Percentiles rank a stretch among this genome's conserved stretches.
These are phyloP conservation scores for Aspergillus funiculosus DNA, from an alignment of 495 filamentous ascomycete species.

Conservation along the genomic window DNA sequence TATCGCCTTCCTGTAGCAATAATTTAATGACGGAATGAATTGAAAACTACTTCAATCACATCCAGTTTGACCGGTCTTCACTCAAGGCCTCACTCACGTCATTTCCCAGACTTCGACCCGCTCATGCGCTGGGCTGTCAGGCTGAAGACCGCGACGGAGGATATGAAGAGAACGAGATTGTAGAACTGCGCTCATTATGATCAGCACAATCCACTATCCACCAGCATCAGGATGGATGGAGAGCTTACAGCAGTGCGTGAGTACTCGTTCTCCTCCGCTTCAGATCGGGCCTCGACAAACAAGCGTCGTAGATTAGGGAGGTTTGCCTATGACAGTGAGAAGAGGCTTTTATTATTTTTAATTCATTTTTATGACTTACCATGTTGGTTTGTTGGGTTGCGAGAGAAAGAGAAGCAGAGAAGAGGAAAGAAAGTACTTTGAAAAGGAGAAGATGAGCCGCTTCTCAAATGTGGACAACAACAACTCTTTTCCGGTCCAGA, in stretches of 20 bases:
- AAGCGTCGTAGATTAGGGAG: conserved; percentile 92
- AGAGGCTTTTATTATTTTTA: not conserved
- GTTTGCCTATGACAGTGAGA: conserved; percentile 53
- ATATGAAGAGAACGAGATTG: conserved; percentile 92
- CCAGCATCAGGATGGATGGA: not conserved
- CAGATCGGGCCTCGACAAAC: conserved; percentile 91
- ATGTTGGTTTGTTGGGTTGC: conserved; percentile 4
- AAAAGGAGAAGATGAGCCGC: conserved; percentile 22
- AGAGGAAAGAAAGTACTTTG: conserved; percentile 1
- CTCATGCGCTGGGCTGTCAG: conserved; percentile 75
- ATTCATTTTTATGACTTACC: conserved; percentile 9
- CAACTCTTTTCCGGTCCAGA: conserved; percentile 10
- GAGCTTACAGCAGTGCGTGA: conserved; percentile 75
- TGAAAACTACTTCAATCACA: not conserved
- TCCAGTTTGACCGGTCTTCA: not conserved
- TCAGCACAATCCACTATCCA: too few relatives aligned
- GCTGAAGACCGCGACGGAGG: conserved; percentile 88
- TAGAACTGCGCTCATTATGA: conserved; percentile 66
- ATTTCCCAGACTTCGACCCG: conserved; percentile 36
- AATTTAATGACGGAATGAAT: not conserved
- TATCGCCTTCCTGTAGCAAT: not conserved
- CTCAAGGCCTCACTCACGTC: conserved; percentile 16
- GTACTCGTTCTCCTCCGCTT: conserved; percentile 90
- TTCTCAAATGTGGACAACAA: conserved; percentile 42
- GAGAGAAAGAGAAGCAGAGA: not conserved